These are phyloP conservation scores for Fusarium euwallaceae DNA, from an alignment of 2,329 filamentous ascomycete species.

Conservation along the genomic window DNA sequence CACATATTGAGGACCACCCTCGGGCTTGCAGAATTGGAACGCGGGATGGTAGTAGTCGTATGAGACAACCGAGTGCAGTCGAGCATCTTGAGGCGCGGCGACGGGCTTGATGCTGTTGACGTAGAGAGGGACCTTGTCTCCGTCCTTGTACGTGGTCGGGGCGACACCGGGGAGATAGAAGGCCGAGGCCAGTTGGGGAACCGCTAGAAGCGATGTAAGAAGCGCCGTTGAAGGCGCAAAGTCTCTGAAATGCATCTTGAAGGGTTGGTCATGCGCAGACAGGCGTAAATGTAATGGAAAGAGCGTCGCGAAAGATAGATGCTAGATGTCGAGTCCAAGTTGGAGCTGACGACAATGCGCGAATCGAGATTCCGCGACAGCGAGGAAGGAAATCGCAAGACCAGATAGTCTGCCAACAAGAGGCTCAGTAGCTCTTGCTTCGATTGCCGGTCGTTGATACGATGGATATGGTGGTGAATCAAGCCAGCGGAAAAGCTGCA, in stretches of 20 bases:
- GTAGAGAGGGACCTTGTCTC: slow-evolving; percentile 85
- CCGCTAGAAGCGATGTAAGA: slow-evolving; percentile 62
- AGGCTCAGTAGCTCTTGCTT: not conserved
- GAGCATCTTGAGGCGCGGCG: slow-evolving; percentile 80
- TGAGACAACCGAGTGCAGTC: slow-evolving; percentile 91
- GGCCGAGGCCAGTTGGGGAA: slow-evolving; percentile 71
- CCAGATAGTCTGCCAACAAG: not conserved
- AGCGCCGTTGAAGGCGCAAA: slow-evolving; percentile 63
- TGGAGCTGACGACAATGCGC: slow-evolving; percentile 42
- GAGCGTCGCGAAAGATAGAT: slow-evolving; percentile 32
- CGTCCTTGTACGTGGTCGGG: slow-evolving; percentile 88
- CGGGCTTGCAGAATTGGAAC: slow-evolving; percentile 89
- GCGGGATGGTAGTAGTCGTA: slow-evolving; percentile 95
- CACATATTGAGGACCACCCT: slow-evolving; percentile 81
- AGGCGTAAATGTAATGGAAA: slow-evolving; percentile 8
- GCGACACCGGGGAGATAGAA: slow-evolving; percentile 98
- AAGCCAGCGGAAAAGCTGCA: slow-evolving; percentile 37
- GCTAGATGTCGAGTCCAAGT: slow-evolving; percentile 22
- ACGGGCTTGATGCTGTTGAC: slow-evolving; percentile 95
- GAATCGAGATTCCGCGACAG: slow-evolving; percentile 18
- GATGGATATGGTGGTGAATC: slow-evolving; percentile 25
- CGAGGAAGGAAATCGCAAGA: not conserved
- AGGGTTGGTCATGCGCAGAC: slow-evolving; percentile 47
- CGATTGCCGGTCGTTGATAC: slow-evolving; percentile 1
- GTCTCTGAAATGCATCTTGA: slow-evolving; percentile 61